These are phyloP conservation scores for Rhynchospora pubera DNA, from an alignment of 176 grass and related monocot species.

Conservation along the genomic window DNA sequence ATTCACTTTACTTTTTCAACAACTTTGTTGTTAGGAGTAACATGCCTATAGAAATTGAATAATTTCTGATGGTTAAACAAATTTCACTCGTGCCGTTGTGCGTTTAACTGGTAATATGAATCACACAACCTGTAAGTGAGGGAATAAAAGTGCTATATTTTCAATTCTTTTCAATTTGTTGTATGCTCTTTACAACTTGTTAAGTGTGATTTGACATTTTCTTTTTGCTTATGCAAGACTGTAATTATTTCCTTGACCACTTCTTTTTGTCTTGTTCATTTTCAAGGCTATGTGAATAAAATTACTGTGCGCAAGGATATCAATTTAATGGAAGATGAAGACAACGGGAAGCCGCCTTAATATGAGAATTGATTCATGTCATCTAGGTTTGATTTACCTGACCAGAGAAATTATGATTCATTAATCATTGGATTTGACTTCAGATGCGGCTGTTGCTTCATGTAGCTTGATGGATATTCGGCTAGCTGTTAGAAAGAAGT, in stretches of 20 bases:
- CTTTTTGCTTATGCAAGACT: not conserved
- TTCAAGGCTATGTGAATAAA: constrained; percentile 89
- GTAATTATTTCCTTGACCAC: not conserved
- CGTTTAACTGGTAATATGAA: not conserved
- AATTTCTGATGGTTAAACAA: not conserved
- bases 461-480: constrained; percentile 7
- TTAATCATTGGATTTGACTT: not conserved
- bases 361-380: constrained; percentile 17
- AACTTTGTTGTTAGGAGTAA: not conserved
- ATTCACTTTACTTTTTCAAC: not conserved
- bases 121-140: not conserved
- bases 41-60: not conserved
- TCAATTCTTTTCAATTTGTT: not conserved
- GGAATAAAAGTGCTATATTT: not conserved
- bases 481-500: not conserved
- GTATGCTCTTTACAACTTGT: not conserved
- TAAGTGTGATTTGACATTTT: not conserved
- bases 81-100: not conserved
- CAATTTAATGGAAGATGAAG: constrained; percentile 77
- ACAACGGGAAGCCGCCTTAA: constrained; percentile 61
- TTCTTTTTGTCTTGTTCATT: constrained; percentile 13
- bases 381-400: not conserved
- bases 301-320: constrained; percentile 59
- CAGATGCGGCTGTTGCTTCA: not conserved
- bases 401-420: not conserved